Base-by-base conservation (phyloP, 169 alveolate species). In the Amoebophrya sp. region DNA sequence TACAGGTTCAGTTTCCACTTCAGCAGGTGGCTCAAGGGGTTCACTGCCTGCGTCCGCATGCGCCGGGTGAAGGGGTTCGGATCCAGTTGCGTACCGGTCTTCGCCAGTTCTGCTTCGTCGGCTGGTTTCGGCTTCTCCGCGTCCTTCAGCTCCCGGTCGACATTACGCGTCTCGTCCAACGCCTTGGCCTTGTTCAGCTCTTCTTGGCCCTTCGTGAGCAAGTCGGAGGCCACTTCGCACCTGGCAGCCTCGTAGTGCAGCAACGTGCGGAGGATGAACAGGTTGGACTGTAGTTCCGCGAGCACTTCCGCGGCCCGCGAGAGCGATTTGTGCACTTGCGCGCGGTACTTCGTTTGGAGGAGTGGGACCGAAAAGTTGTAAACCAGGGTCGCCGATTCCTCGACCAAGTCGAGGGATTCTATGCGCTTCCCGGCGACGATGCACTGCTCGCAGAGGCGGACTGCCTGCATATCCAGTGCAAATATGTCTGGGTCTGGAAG, bases 361-460 rank as follows among this genome's bases (percentile, higher is more conserved):
- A 92, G 90, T 40, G 88, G 91, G 3, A 91, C 91, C 3, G 92
- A 47, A 77, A 92, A 83, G 92, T 92, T 92, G 91, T 91, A 92
- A 90, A 92, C 89, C 90, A 89, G 90, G 35, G 47, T 89, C 12
- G 93, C 93, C 0, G 77, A 53, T 77, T 92, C 93, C 47, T 92
- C 93, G 38, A 92, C 91, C 93, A 92, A 77, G 33, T 92, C 93
- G 35, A 40, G 32, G 0, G 91, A 91, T 54, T 92, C 92, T 18
- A 92, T 92, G 90, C 93, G 66, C 40, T 40, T 53, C 89, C 91
- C 93, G 18, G 90, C 89, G 91, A 92, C 89, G 91, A 92, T 92
- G 90, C 93, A 92, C 77, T 92, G 93, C 91, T 92, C 93, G 77
- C 90, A 47, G 47, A 92, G 93, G 38, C 90, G 89, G 33, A 92